Percentiles rank a stretch among this genome's conserved stretches.
phyloP scores from a whole-genome alignment of 1,284 basidiomycete species.

The Laetiporus sulphureus region DNA sequence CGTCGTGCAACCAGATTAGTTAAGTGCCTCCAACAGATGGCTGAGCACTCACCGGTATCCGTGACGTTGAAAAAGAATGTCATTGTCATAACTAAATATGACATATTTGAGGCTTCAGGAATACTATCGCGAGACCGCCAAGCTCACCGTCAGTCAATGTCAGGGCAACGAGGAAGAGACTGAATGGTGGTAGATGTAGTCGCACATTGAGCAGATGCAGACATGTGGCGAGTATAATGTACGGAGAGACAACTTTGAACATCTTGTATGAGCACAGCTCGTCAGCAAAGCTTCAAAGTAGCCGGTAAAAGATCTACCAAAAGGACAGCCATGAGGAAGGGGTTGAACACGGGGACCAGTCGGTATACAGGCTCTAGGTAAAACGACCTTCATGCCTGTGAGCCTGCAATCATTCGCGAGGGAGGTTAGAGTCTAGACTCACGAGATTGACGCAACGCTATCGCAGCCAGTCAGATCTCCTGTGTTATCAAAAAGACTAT shows the following conservation, averaged over 20 bases:
- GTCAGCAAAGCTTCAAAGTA: not conserved
- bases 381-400: constrained; percentile 63
- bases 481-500: too few species aligned
- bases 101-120: constrained; percentile 4
- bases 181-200: constrained; percentile 67
- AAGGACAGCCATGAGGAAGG: constrained; percentile 78
- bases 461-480: constrained; percentile 7
- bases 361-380: constrained; percentile 89
- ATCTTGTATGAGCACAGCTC: constrained; percentile 35
- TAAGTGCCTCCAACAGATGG: not conserved
- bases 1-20: constrained; percentile 1
- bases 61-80: constrained; percentile 82
- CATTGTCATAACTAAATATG: constrained; percentile 60
- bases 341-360: constrained; percentile 81
- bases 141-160: constrained; percentile 65
- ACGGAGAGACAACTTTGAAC: constrained; percentile 81
- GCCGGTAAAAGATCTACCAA: constrained; percentile 34
- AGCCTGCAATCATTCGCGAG: too few species aligned
- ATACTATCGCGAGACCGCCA: not conserved
- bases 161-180: constrained; percentile 69
- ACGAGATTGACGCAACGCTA: constrained; percentile 87
- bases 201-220: constrained; percentile 65
- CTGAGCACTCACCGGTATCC: constrained; percentile 51
- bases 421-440: constrained; percentile 27
- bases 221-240: constrained; percentile 63